Evolutionary conservation across 1,284 basidiomycete species (phyloP), one percentile per base, ranked within the genome.

Genomic region (Ceratobasidium sp.): DNA sequence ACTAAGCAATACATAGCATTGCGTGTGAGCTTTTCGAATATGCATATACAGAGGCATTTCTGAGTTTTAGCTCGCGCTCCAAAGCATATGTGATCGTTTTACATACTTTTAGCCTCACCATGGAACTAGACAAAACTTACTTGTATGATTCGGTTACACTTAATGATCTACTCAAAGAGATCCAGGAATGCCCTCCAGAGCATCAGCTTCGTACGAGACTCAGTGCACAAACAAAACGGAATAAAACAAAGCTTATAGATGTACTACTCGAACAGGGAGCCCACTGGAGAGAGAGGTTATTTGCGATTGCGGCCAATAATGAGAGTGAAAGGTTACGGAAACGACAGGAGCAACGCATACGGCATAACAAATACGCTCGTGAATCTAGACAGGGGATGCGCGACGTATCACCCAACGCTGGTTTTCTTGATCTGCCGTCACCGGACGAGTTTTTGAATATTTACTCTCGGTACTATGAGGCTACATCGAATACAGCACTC

Each of bases 101-200:
- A 38, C 4, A 4, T 11, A 11, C 35, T 4, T 38, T 5, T 5
- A 38, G 6, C 11, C 11, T 11, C 4, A 38, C 35, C 4, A 55
- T 55, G 54, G 11, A 30, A 13, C 7, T 32, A 32, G 54, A 55
- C 30, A 16, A 8, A 55, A 5, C 26, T 8, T 26, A 35, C 16
- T 28, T 55, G 16, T 55, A 55, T 21, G 35, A 55, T 9, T 55
- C 28, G 13, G 16, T 35, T 35, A 30, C 18, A 16, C 54, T 55
- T 5, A 35, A 2, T 4, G 28, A 55, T 14, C 28, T 55, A 30
- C 2, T 16, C 35, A 18, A 55, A 35, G 2, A 18, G 14, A 23
- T 55, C n/a, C 9, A 55, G 54, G 13, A 14, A 28, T 55, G 54
- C 16, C 54, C 54, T 18, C 54, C 54, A 35, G 54, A 55, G 14